Evolutionary conservation across 2,329 filamentous ascomycete genomes (phyloP).

Genomic region (Byssoonygena ceratinophila): DNA sequence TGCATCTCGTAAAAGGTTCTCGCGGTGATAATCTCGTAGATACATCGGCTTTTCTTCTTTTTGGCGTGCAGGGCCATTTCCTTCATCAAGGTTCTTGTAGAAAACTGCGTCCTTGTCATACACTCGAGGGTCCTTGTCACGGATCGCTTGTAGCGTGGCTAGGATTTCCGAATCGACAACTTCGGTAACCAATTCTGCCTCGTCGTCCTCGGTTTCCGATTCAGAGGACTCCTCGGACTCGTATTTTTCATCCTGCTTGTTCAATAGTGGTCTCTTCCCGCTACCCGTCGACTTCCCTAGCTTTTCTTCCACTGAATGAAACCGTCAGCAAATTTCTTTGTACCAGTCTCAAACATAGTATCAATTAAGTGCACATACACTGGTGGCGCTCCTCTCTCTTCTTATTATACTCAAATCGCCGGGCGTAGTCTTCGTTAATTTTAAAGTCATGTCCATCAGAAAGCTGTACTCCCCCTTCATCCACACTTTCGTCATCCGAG

Average conservation of each 20-base stretch:
- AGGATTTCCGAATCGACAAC: slow-evolving; percentile 78
- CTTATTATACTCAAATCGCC: slow-evolving; percentile 91
- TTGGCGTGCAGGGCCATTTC: slow-evolving; percentile 30
- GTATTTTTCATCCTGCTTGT: slow-evolving; percentile 36
- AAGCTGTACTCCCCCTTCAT: slow-evolving; percentile 32
- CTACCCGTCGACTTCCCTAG: slow-evolving; percentile 45
- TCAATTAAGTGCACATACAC: slow-evolving; percentile 21
- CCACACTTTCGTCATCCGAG: slow-evolving; percentile 31
- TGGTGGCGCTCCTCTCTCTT: slow-evolving; percentile 75
- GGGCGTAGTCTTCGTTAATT: slow-evolving; percentile 83
- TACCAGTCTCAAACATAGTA: not conserved
- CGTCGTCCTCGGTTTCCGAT: slow-evolving; percentile 76
- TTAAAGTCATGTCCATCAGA: slow-evolving; percentile 45
- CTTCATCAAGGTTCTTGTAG: slow-evolving; percentile 56
- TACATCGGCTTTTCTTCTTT: slow-evolving; percentile 77
- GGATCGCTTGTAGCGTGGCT: slow-evolving; percentile 76
- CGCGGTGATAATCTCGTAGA: slow-evolving; percentile 80
- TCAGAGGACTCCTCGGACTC: slow-evolving; percentile 53
- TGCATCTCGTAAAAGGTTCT: slow-evolving; percentile 68
- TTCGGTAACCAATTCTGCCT: slow-evolving; percentile 74
- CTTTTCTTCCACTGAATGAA: slow-evolving; percentile 69
- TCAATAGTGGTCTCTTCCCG: slow-evolving; percentile 24
- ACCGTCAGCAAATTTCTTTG: slow-evolving; percentile 4
- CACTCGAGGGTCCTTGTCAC: slow-evolving; percentile 78
- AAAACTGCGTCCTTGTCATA: slow-evolving; percentile 75